Evolutionary conservation across 2,329 filamentous ascomycete species (phyloP), one percentile per base, ranked within the genome.

Genomic region (Septoria petroselini): DNA sequence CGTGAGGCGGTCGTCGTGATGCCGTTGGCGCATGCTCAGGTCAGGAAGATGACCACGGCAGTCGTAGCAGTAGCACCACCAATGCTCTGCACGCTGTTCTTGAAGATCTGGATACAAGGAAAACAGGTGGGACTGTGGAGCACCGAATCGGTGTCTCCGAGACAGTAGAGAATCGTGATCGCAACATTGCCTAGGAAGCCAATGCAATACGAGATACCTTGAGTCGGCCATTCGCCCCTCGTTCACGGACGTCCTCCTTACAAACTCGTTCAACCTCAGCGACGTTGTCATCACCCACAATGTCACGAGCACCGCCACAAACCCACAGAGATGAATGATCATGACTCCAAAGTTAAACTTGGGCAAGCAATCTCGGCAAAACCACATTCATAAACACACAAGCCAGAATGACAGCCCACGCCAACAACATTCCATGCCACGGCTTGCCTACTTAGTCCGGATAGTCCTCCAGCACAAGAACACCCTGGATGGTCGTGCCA

Each of bases 81-180:
- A 3, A 65, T 59, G 11, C 70, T 75, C 21, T 58, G 55, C 1
- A 74, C 76, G 6, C 73, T 73, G 50, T 75, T 60, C 41, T 67
- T 63, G 47, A 82, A 78, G 30, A 78, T 73, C 30, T 77, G 71
- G 58, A 76, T 71, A 59, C 78, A 72, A 3, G 77, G 72, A n/a
- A 73, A 77, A 0, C 72, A 69, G 7, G 74, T 78, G 0, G 68
- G 58, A 0, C 72, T 68, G 3, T 64, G 54, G 3, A 77, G 65
- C 2, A 74, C 71, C 2, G 62, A 62, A 3, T 71, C 60, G 2
- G 74, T 48, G 38, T 74, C 66, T 4, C 68, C 70, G 27, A 73
- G 67, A 44, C 68, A 72, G 61, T 73, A 76, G 2, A 75, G 61
- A 7, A 73, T 62, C 2, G 72, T 73, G 30, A 43, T 66, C 4